These are phyloP conservation scores for Hypoxylon crocopeplum DNA, from an alignment of 495 filamentous ascomycete species.

Conservation along the genomic window DNA sequence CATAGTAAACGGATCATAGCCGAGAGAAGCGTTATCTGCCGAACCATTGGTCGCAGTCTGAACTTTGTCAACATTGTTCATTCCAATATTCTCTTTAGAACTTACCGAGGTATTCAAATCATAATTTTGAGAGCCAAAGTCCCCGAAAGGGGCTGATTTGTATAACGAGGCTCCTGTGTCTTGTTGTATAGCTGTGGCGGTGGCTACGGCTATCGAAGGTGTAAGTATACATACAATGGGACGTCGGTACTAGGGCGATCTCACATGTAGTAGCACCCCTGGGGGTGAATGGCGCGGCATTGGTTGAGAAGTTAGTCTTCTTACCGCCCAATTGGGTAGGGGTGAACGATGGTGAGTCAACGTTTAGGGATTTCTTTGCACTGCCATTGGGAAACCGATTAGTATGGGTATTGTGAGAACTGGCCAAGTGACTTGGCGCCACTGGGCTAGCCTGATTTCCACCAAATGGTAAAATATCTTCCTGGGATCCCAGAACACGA, in stretches of 20 bases:
- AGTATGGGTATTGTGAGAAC: neutral
- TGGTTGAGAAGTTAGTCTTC: conserved; percentile 77
- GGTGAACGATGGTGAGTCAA: conserved; percentile 95
- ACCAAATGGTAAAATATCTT: neutral
- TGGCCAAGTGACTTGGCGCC: neutral
- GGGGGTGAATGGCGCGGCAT: conserved; percentile 91
- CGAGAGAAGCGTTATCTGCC: conserved; percentile 35
- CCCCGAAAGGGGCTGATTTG: conserved; percentile 67
- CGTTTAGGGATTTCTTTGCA: conserved; percentile 84
- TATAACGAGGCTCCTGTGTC: conserved; percentile 51
- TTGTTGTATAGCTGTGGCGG: conserved; percentile 44
- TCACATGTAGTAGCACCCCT: conserved; percentile 49
- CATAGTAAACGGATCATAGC: conserved; percentile 69
- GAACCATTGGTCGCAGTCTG: conserved; percentile 39
- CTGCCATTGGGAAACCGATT: conserved; percentile 42
- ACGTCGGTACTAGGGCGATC: conserved; percentile 9
- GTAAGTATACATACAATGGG: conserved; percentile 29
- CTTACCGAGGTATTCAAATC: conserved; percentile 69
- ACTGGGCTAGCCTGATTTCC: neutral
- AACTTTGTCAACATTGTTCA: conserved; percentile 7
- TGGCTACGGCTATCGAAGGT: conserved; percentile 40
- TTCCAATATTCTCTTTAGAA: neutral
- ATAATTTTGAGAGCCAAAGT: conserved; percentile 83
- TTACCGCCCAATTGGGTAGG: conserved; percentile 63
- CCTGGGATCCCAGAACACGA: neutral